Evolutionary conservation across 352 stramenopile genomes (phyloP), one percentile per base, ranked within the genome.

Genomic region (Phytophthora meadii): DNA sequence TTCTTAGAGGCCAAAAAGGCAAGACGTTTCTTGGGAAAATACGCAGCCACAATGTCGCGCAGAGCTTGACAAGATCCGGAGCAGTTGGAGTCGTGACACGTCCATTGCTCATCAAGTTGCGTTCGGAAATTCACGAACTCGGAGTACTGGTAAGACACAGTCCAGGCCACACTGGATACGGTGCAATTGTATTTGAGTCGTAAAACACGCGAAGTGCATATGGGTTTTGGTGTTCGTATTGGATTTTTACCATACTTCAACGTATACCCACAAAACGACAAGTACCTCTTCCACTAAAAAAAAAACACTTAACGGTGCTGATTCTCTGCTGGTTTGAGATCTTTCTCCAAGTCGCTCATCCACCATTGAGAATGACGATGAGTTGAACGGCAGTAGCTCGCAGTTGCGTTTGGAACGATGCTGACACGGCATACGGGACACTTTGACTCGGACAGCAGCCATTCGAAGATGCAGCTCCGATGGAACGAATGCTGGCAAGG

Each of bases 401-500:
- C 15, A 42, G 15, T 17, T n/a, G 36, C 36, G 36, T 42, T 42
- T 42, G 36, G 36, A 42, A 42, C 15, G 4, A 42, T 17, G 6
- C 36, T 42, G 36, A 19, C 36, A 42, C 36, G 36, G 6, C 36
- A 42, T 42, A 42, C 36, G 15, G 36, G 36, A 14, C 36, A 42
- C 12, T 42, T 15, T 2, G 15, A 42, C 11, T 42, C 36, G 14
- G 15, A 15, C 36, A 42, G 36, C 11, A 42, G 12, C 36, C 36
- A 42, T 14, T 42, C 36, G 12, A 17, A 42, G 15, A 42, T 19
- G 36, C 36, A 42, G 12, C 19, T 42, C 12, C 36, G 36, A 7
- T 42, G 36, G 36, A 42, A 42, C 36, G 36, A 42, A 11, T 42
- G 36, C 36, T 42, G 12, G 36, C 36, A 42, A 42, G 36, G 36